These are phyloP conservation scores for Diutina scorzettiae DNA, from an alignment of 1,139 yeast genomes.

Conservation along the genomic window DNA sequence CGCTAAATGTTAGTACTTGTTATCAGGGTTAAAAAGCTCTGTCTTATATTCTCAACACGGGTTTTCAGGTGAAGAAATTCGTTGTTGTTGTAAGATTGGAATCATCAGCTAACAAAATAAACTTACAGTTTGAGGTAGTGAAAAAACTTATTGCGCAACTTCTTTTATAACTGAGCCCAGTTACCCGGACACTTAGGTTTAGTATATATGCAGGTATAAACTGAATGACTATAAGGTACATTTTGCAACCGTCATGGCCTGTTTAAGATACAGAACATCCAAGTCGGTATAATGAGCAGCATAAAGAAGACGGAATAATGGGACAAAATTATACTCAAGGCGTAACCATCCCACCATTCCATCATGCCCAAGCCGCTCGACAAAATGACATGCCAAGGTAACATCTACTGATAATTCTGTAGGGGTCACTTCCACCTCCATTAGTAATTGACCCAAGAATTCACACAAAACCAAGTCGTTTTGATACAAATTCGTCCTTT, in stretches of 20 bases:
- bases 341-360: slow-evolving; percentile 4
- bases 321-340: slow-evolving; percentile 3
- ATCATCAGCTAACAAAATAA: slow-evolving; percentile 3
- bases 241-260: neutral
- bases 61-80: slow-evolving; percentile 61
- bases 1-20: slow-evolving; percentile 2
- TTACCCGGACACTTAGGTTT: slow-evolving; percentile 2
- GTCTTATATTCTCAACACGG: slow-evolving; percentile 42
- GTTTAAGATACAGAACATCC: neutral
- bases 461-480: neutral
- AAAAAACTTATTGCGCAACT: neutral
- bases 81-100: slow-evolving; percentile 11
- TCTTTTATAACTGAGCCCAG: neutral
- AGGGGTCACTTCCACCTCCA: neutral
- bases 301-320: neutral
- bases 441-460: neutral
- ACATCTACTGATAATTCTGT: neutral
- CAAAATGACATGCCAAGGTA: neutral
- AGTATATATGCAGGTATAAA: neutral
- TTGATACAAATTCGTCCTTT: neutral
- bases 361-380: neutral
- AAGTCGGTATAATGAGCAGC: neutral
- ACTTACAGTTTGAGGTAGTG: neutral
- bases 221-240: neutral
- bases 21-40: slow-evolving; percentile 65